Evolutionary conservation across 257 asterid genomes (phyloP), one percentile per base, ranked within the genome.

Genomic region (Plantago ovata): DNA sequence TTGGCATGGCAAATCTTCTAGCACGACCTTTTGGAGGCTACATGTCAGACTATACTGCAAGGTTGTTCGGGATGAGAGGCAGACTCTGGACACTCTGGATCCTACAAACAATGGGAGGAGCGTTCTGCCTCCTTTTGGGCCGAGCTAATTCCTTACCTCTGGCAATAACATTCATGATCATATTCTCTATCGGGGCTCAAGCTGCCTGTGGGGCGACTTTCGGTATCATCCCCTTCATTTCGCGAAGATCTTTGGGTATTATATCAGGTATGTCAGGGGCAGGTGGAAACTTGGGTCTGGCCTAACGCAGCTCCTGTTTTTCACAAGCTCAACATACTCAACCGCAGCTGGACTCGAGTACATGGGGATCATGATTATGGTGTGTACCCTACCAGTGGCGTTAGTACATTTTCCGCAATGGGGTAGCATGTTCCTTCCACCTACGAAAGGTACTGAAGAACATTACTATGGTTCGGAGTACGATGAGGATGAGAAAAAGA

Each of bases 201-300:
- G 86, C 86, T 0, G 86, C 91, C 3, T 77, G 82, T 19, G 86
- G 84, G 0, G 90, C 87, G 16, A 72, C 85, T 0, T 80, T 70
- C 12, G 87, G 87, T 0, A 51, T 83, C 15, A 66, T 78, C 16
- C 92, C 92, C 0, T 83, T 77, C 43, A 66, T 80, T 36, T 80
- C 92, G 0, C 69, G 87, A 0, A 39, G 87, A 50, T 80, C 92
- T 0, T 58, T 83, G 2, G 87, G 87, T 9, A 21, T 83, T 0
- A 60, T 80, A 0, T 77, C 85, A 0, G 85, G 92, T 11, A 45
- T 83, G 40, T 64, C 85, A 0, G 92, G 87, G 3, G 92, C 92
- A 0, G 87, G 91, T 4, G 87, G 92, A 0, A 83, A 83, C 60
- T 80, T 83, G 87, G 92, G 0, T 78, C 83, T 0, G 92, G 92